phyloP scores from a whole-genome alignment of 2,329 filamentous ascomycete species.

The Didymella glomerata region DNA sequence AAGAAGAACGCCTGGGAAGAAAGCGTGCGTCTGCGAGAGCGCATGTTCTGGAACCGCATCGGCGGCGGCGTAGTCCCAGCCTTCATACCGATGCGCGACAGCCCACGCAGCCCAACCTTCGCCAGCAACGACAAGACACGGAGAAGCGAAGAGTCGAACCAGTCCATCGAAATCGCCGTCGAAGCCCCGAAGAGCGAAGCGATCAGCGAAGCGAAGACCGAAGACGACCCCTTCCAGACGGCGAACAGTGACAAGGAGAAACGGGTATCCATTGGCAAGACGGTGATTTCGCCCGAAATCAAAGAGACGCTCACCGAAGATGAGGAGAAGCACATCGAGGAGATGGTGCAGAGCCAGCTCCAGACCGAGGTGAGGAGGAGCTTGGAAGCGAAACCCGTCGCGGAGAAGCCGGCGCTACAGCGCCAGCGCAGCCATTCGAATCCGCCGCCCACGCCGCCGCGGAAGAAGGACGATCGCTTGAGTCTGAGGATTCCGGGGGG shows the following conservation, averaged over 20 bases:
- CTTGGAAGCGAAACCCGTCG: conserved; percentile 24
- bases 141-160: conserved; percentile 42
- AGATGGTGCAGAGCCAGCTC: conserved; percentile 48
- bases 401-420: conserved; percentile 23
- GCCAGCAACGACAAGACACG: conserved; percentile 34
- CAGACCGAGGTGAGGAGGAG: conserved; percentile 43
- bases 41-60: conserved; percentile 96
- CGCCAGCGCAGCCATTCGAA: conserved; percentile 42
- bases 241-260: conserved; percentile 39
- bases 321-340: conserved; percentile 47
- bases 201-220: conserved; percentile 23
- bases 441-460: conserved; percentile 28
- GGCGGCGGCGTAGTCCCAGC: conserved; percentile 88
- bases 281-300: conserved; percentile 37
- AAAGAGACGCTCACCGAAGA: conserved; percentile 28
- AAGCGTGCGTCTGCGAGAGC: conserved; percentile 84
- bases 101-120: conserved; percentile 46
- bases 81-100: conserved; percentile 49
- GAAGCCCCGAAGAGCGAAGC: conserved; percentile 40
- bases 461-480: conserved; percentile 46
- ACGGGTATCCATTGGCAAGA: conserved; percentile 51
- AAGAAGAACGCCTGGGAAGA: conserved; percentile 95
- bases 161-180: conserved; percentile 25
- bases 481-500: conserved; percentile 48
- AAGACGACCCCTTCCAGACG: conserved; percentile 47